Evolutionary conservation across 257 asterid species (phyloP), one percentile per base, ranked within the genome.

Genomic region (Nicotiana obtusifolia): DNA sequence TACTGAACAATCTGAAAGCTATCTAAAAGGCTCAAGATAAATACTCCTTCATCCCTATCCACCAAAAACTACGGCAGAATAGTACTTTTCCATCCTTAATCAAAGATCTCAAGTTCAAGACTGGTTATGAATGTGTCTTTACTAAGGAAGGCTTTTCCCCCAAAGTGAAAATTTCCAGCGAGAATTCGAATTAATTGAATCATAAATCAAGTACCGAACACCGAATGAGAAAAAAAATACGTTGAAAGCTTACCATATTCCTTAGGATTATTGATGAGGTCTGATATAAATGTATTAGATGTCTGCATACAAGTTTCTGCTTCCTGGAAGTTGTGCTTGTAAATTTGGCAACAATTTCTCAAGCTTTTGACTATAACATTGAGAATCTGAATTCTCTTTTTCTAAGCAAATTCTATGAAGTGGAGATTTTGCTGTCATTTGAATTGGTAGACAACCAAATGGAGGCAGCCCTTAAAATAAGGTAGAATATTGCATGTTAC

Each of bases 391-490:
- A 47, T 85, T 82, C 80, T 85, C 83, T 28, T 47, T 61, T 20
- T 61, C 64, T n/a, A 85, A 1, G 10, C 85, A 85, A 52, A 10
- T 85, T 82, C 82, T 82, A 17, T 30, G 8, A 17, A 82, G 26
- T 44, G 85, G 56, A 4, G 57, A 49, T 14, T 78, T 71, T 4
- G 44, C 79, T 0, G 85, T 82, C 64, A 85, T 49, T 14, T 85
- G 87, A 78, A 82, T 82, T 26, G 87, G 87, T 5, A 82, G 81
- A 78, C 87, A 85, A 9, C 88, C 88, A 3, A 85, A 54, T 30
- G 88, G 85, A 64, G 88, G 86, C 4, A 85, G 76, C 49, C 86
- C 86, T 2, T 44, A 64, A 11, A 64, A 22, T 22, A 64, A 64
- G 71, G 13, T 41, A 41, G 13, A 41, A 41, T 41, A 41, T 41